Percentiles rank a stretch among this genome's conserved stretches.
phyloP scores from a whole-genome alignment of 2,329 filamentous ascomycete genomes.

The Aureobasidium lini region DNA sequence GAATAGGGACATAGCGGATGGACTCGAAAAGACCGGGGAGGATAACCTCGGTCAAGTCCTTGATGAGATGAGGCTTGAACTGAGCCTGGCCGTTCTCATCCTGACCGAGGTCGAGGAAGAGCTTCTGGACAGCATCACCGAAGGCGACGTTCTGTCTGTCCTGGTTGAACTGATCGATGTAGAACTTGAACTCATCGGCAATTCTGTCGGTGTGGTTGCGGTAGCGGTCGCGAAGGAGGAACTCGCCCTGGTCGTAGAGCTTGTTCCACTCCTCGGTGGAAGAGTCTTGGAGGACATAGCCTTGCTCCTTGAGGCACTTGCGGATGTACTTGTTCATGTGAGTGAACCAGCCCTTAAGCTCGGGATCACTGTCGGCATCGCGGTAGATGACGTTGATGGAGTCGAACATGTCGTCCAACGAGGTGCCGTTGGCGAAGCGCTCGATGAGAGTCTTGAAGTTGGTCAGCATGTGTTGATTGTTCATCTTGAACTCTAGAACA shows the following conservation, averaged over 20 bases:
- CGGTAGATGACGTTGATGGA: slow-evolving; percentile 78
- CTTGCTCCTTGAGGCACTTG: slow-evolving; percentile 77
- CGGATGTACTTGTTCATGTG: slow-evolving; percentile 69
- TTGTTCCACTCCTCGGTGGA: slow-evolving; percentile 76
- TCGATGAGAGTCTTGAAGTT: slow-evolving; percentile 64
- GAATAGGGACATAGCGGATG: slow-evolving; percentile 82
- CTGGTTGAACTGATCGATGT: slow-evolving; percentile 80
- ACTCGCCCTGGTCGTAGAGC: slow-evolving; percentile 78
- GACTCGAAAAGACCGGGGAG: slow-evolving; percentile 76
- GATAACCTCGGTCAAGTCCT: slow-evolving; percentile 81
- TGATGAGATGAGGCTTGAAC: slow-evolving; percentile 90
- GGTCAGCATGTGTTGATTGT: slow-evolving; percentile 43
- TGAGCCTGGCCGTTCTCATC: slow-evolving; percentile 74
- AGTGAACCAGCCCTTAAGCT: slow-evolving; percentile 87
- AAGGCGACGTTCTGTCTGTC: slow-evolving; percentile 84
- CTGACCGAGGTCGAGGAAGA: slow-evolving; percentile 85
- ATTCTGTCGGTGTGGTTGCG: slow-evolving; percentile 76
- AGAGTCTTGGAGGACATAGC: slow-evolving; percentile 77
- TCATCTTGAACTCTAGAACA: slow-evolving; percentile 32
- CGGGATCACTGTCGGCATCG: slow-evolving; percentile 77
- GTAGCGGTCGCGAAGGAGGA: slow-evolving; percentile 84
- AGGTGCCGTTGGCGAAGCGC: slow-evolving; percentile 92
- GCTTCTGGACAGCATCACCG: slow-evolving; percentile 64
- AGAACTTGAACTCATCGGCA: slow-evolving; percentile 81
- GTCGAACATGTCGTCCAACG: slow-evolving; percentile 75